Conservation (phyloP, 306 rosid genomes). For the Pueraria montana region DNA sequence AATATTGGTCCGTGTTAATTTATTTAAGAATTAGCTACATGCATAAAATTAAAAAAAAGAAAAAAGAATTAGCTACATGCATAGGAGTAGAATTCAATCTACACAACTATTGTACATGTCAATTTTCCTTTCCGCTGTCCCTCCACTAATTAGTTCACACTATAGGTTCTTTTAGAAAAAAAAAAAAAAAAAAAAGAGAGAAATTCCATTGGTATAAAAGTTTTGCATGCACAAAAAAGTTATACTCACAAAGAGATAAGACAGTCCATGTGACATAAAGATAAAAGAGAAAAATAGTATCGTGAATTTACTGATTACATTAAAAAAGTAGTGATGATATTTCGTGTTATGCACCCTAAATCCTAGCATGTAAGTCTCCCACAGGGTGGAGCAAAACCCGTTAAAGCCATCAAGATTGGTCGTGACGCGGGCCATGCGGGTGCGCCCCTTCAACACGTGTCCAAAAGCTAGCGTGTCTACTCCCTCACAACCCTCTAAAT, state of each 20-base stretch:
- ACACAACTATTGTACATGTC: not conserved
- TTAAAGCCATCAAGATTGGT: not conserved
- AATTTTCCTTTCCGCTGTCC: not conserved
- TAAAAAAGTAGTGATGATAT: no score
- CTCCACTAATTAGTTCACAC: not conserved
- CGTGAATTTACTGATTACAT: not conserved
- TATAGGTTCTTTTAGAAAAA: not conserved
- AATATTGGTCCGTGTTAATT: no score
- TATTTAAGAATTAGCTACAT: no score
- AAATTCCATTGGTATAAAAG: not conserved
- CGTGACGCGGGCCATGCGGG: slow-evolving; percentile 43
- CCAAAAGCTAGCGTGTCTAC: not conserved
- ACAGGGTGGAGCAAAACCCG: slow-evolving; percentile 37
- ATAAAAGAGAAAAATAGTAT: not conserved
- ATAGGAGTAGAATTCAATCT: not conserved
- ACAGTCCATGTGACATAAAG: slow-evolving; percentile 7
- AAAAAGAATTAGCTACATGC: no score
- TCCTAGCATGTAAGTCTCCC: not conserved
- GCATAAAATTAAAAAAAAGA: no score
- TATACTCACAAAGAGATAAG: not conserved
- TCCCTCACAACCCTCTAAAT: slow-evolving; percentile 10
- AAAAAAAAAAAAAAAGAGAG: not conserved
- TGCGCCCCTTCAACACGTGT: slow-evolving; percentile 55
- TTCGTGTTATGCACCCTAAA: no score
- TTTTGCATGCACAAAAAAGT: not conserved